Conservation (phyloP, 2,329 filamentous ascomycete genomes). For the Cordyceps militaris region DNA sequence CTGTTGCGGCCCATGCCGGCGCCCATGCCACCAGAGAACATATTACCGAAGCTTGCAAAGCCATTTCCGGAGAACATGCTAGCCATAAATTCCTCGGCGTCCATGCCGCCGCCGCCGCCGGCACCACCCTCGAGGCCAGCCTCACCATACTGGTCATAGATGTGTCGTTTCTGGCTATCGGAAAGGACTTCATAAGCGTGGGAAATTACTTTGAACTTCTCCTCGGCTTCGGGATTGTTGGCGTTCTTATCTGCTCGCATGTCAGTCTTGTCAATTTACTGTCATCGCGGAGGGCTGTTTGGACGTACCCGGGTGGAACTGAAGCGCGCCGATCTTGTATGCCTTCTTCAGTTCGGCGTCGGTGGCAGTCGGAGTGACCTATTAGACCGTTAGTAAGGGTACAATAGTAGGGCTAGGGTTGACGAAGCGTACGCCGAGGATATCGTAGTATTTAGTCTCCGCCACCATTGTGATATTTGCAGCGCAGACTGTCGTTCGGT, state of each 20-base stretch:
- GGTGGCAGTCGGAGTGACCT: conserved; percentile 73
- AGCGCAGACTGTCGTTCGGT: neutral
- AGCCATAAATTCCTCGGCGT: conserved; percentile 90
- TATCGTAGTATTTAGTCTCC: conserved; percentile 73
- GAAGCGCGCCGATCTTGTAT: conserved; percentile 76
- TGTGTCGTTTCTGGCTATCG: conserved; percentile 79
- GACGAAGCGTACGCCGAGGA: conserved; percentile 61
- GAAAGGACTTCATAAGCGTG: conserved; percentile 93
- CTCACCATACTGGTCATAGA: conserved; percentile 98
- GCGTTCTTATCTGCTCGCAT: conserved; percentile 77
- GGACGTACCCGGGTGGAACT: conserved; percentile 71
- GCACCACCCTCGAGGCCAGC: conserved; percentile 87
- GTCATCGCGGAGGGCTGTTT: neutral
- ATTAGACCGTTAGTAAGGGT: neutral
- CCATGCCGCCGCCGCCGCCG: conserved; percentile 74
- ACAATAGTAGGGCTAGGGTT: neutral
- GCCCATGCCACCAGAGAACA: conserved; percentile 33
- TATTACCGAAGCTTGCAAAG: neutral
- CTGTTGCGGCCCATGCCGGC: conserved; percentile 47
- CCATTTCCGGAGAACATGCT: conserved; percentile 64
- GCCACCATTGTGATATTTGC: conserved; percentile 57
- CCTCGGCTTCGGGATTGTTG: conserved; percentile 84
- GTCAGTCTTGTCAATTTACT: conserved; percentile 14
- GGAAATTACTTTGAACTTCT: conserved; percentile 98
- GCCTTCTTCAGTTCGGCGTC: conserved; percentile 87